Evolutionary conservation across 148 eudicot genomes (phyloP).

Genomic region (Amaranthus palmeri): DNA sequence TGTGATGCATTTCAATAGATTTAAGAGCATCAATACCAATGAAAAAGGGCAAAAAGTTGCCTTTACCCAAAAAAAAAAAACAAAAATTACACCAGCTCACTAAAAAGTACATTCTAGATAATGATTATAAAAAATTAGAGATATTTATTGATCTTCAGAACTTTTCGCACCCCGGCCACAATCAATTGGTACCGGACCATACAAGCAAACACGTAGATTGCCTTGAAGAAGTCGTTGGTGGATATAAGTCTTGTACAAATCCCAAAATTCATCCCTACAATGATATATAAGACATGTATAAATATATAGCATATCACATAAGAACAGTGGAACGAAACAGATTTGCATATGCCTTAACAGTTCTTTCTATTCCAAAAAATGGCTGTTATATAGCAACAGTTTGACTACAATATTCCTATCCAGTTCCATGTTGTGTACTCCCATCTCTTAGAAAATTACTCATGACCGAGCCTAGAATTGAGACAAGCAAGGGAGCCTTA

Average conservation of each 20-base stretch:
- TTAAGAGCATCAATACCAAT: no score
- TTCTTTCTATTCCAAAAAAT: background rate
- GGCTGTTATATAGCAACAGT: background rate
- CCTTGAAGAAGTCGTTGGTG: slow-evolving; percentile 62
- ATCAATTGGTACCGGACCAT: slow-evolving; percentile 41
- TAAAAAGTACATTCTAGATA: no score
- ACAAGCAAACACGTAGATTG: slow-evolving; percentile 57
- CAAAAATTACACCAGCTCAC: no score
- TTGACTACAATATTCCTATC: background rate
- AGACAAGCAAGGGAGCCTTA: no score
- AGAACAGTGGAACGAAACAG: background rate
- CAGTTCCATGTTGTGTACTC: background rate
- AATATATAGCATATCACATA: background rate
- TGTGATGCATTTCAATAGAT: no score
- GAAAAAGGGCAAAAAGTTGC: no score
- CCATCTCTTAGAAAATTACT: background rate
- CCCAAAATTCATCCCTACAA: slow-evolving; percentile 88
- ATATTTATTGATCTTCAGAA: slow-evolving; percentile 18
- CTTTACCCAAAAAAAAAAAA: no score
- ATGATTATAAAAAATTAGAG: background rate
- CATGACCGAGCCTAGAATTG: no score
- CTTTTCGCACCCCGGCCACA: slow-evolving; percentile 15
- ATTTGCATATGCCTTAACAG: background rate
- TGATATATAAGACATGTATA: slow-evolving; percentile 1
- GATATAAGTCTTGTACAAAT: slow-evolving; percentile 59